These are phyloP conservation scores for Trametes villosa DNA, from an alignment of 768 basidiomycete genomes.

Conservation along the genomic window DNA sequence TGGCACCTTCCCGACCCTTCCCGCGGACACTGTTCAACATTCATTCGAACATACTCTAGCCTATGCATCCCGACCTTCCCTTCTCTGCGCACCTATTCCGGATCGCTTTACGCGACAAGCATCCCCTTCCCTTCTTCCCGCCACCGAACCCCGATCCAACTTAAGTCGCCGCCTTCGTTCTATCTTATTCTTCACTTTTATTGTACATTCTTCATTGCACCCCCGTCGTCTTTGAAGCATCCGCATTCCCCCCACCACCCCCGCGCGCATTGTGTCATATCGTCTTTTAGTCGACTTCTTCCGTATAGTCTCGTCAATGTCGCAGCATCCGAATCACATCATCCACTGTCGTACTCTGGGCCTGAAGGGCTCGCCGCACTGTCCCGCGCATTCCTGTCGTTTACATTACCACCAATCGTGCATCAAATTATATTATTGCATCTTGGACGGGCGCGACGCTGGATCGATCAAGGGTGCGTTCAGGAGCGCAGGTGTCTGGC, in stretches of 20 bases:
- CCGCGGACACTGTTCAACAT: constrained; percentile 37
- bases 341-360: constrained; percentile 45
- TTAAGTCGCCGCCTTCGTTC: constrained; percentile 54
- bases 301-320: constrained; percentile 43
- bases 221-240: constrained; percentile 25
- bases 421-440: constrained; percentile 25
- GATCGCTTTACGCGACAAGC: constrained; percentile 48
- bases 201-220: constrained; percentile 49
- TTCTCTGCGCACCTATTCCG: constrained; percentile 24
- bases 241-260: constrained; percentile 16
- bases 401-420: constrained; percentile 30
- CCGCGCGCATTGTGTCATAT: constrained; percentile 32
- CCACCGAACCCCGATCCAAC: constrained; percentile 36
- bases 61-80: constrained; percentile 38
- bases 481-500: not conserved
- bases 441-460: constrained; percentile 4
- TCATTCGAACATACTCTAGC: constrained; percentile 49
- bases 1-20: constrained; percentile 33
- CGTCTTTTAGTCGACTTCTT: constrained; percentile 26
- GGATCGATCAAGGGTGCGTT: not conserved
- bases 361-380: constrained; percentile 35
- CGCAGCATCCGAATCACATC: constrained; percentile 48
- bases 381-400: constrained; percentile 27
- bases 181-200: constrained; percentile 84
- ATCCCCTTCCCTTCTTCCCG: constrained; percentile 44